Base-by-base conservation (phyloP, 2,329 filamentous ascomycete genomes). In the Talaromyces sp. region DNA sequence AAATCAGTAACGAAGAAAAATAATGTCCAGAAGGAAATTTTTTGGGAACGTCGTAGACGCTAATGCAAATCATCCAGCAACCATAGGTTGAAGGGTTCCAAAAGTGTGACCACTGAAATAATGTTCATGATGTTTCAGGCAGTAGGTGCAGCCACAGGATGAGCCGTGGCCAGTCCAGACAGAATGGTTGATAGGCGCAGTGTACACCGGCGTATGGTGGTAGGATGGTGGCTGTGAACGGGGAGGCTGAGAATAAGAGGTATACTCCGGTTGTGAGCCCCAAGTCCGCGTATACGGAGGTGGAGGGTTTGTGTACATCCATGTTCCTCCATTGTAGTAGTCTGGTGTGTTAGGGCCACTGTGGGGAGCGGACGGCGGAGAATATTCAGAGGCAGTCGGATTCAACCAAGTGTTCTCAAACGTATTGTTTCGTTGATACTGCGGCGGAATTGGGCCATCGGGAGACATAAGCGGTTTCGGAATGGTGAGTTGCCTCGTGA, bases 341-440 rank as follows among this genome's bases (percentile, higher is more conserved):
- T 78, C 75, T 5, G 77, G 77, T 6, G 76, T 78, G 53, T 73
- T 77, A 19, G 76, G 76, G 21, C 77, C 73, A 61, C 74, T 77
- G 67, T 80, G 77, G 21, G 75, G 74, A 56, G 77, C 75, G 56
- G 78, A 78, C 52, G 78, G 77, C n/a, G 77, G 71, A 48, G 77
- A 77, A 68, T 81, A 80, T 66, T 81, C 78, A 46, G 75, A 79
- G 50, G 75, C 71, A 60, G 75, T 71, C 45, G 75, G 72, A 68
- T 78, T 72, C 67, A 80, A 75, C 76, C 78, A 79, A 63, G 81
- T 77, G 64, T 74, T 81, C 72, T 81, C 81, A 60, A 72, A 71
- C 50, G 72, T 69, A 31, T 71, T 72, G 64, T 64, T 70, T 54
- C 75, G 73, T 70, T 81, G 80, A 64, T 78, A 77, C 63, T 81